Percentiles rank a stretch among this genome's conserved stretches.
phyloP scores from a whole-genome alignment of 2,329 filamentous ascomycete species.

The Fusarium concolor region DNA sequence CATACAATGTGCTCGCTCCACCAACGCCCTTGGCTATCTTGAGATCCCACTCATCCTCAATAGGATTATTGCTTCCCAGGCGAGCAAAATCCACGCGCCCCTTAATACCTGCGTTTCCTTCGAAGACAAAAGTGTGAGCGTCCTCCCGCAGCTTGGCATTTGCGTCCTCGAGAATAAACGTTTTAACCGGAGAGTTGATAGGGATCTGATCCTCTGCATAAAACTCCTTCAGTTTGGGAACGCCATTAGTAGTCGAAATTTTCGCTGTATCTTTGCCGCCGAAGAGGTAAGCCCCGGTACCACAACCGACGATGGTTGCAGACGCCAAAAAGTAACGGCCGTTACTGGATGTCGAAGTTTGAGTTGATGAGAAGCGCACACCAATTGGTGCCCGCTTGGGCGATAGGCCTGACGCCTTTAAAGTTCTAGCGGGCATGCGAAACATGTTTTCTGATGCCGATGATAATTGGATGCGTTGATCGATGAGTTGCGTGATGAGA shows the following conservation, averaged over 20 bases:
- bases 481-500: not conserved
- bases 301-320: constrained; percentile 16
- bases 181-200: constrained; percentile 45
- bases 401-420: not conserved
- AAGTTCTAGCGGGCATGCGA: not conserved
- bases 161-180: constrained; percentile 45
- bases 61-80: constrained; percentile 51
- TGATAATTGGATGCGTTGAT: not conserved
- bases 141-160: constrained; percentile 49
- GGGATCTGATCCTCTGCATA: constrained; percentile 38
- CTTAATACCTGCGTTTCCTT: constrained; percentile 34
- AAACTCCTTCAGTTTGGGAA: constrained; percentile 20
- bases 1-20: constrained; percentile 46
- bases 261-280: not conserved
- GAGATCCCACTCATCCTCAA: constrained; percentile 53
- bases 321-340: constrained; percentile 16
- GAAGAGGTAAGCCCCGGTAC: constrained; percentile 23
- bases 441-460: constrained; percentile 24
- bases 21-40: constrained; percentile 49
- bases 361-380: constrained; percentile 31
- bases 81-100: constrained; percentile 52
- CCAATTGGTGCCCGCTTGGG: constrained; percentile 7
- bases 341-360: not conserved
- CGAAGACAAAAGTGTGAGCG: constrained; percentile 48
- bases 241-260: not conserved